Base-by-base conservation (phyloP, 2,329 filamentous ascomycete genomes). In the Stylonectria norvegica region DNA sequence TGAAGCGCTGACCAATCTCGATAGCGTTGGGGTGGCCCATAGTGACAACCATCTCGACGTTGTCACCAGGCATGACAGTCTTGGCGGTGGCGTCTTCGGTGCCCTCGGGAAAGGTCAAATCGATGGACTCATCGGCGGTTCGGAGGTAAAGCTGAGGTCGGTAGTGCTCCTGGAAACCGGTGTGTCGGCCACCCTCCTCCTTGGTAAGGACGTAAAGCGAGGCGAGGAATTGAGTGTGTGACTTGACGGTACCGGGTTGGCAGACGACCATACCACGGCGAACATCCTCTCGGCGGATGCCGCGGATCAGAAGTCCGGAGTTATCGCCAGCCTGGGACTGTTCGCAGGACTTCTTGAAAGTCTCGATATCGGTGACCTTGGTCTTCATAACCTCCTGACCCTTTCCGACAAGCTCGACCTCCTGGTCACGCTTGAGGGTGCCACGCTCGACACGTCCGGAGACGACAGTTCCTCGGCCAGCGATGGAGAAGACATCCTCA, bases 361-460 rank as follows among this genome's bases (percentile, higher is more conserved):
- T 98, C 78, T 98, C 93, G 57, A 98, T 97, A 64, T 98, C 94
- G 62, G 93, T 98, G 53, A 98, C 91, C 79, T 96, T 97, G 69
- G 93, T 97, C 83, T 94, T 96, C 77, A 97, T 87, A 54, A 88
- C 72, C 32, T 82, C 78, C 42, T 72, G 69, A 55, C 84, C 82
- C 76, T 93, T 95, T 65, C 93, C 93, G 47, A 98, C 79, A 51
- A 98, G 80, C 77, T 98, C 93, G 54, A 98, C 82, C 64, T 98
- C 93, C 50, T 83, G 78, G 66, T 98, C 93, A 71, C 82, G 88
- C 86, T 95, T 97, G 62, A 98, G 74, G 42, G 81, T 69, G 74
- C 93, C 93, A 66, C 93, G 91, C 82, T 97, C 90, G 46, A 98
- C 93, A 79, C 93, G 90, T 54, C 93, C 93, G 43, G 91, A 96